Evolutionary conservation across 2,329 filamentous ascomycete genomes (phyloP).

Genomic region (Orbilia quercus): DNA sequence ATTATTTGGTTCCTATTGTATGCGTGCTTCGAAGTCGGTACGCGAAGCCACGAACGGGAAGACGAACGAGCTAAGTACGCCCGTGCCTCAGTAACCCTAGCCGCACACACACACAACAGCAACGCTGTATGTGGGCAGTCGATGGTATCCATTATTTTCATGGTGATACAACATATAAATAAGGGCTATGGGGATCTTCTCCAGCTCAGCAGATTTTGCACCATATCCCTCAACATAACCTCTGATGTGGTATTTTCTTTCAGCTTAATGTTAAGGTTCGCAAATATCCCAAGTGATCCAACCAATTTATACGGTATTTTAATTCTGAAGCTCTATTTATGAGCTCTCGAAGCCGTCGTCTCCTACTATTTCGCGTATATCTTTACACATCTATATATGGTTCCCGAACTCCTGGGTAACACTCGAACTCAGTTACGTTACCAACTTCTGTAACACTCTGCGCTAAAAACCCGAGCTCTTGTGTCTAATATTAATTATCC

Average conservation of each 20-base stretch:
- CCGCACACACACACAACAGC: no score
- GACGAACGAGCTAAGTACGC: not conserved
- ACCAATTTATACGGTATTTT: no score
- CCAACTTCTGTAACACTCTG: not conserved
- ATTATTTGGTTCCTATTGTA: not conserved
- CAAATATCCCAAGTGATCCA: not conserved
- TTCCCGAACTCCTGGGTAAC: no score
- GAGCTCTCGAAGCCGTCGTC: no score
- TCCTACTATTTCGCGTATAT: no score
- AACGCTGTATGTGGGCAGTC: not conserved
- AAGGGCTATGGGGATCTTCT: not conserved
- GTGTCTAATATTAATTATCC: not conserved
- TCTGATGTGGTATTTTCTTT: not conserved
- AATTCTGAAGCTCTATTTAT: no score
- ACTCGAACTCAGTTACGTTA: no score
- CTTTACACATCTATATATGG: no score
- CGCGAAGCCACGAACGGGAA: not conserved
- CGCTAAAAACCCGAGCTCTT: not conserved
- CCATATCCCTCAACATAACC: not conserved
- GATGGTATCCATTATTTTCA: not conserved
- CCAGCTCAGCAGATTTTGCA: not conserved
- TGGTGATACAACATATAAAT: slow-evolving; percentile 18
- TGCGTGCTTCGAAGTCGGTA: slow-evolving; percentile 3
- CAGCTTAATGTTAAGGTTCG: not conserved
- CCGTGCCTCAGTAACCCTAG: not conserved